These are phyloP conservation scores for Kodamaea sagamina DNA, from an alignment of 805 yeast species.

Conservation along the genomic window DNA sequence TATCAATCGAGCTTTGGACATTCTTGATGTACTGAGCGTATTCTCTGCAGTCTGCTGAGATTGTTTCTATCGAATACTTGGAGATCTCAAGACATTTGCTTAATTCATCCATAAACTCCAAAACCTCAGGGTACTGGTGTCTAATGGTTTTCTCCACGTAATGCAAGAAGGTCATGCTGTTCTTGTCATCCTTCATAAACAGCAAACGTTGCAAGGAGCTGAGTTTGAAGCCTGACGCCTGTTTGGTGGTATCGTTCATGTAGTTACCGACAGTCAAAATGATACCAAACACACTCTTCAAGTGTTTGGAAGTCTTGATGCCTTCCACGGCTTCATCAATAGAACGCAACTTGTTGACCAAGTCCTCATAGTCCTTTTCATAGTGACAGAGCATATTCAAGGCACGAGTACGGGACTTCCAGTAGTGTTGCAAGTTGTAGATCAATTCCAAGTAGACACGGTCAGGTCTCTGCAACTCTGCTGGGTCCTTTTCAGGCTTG, in stretches of 20 bases:
- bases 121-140: conserved; percentile 61
- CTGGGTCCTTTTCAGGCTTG: conserved; percentile 55
- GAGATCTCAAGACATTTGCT: conserved; percentile 53
- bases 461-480: conserved; percentile 66
- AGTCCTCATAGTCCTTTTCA: conserved; percentile 66
- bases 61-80: conserved; percentile 62
- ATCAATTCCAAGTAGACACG: conserved; percentile 67
- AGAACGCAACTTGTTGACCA: conserved; percentile 53
- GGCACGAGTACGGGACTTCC: conserved; percentile 72
- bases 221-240: conserved; percentile 70
- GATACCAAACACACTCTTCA: conserved; percentile 61
- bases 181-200: conserved; percentile 70
- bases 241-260: conserved; percentile 71
- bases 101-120: conserved; percentile 63
- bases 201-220: conserved; percentile 68
- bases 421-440: conserved; percentile 66
- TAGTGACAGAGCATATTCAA: conserved; percentile 55
- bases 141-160: conserved; percentile 73
- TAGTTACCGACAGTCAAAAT: conserved; percentile 75
- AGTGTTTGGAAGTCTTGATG: conserved; percentile 52
- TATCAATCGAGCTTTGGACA: conserved; percentile 54
- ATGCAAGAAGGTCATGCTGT: conserved; percentile 70
- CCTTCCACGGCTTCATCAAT: conserved; percentile 62
- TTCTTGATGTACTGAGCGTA: conserved; percentile 51
- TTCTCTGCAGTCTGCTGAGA: conserved; percentile 60